A percentile compares a stretch with the other conserved stretches of the same genome.
Evolutionary conservation across 768 basidiomycete genomes (phyloP).

Genomic region (Tylopilus sp.): DNA sequence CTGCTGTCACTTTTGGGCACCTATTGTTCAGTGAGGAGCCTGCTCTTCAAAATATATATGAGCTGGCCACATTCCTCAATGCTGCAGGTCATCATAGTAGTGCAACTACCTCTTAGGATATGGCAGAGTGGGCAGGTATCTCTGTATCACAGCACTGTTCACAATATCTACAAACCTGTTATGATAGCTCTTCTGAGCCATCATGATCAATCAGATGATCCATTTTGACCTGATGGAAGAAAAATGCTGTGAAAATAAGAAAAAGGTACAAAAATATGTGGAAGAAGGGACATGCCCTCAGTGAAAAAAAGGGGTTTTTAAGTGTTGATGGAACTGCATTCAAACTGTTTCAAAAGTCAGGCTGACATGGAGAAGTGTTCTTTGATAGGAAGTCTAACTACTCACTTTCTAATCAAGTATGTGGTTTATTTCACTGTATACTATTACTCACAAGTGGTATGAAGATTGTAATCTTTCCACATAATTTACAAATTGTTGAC

Average conservation of each 20-base stretch:
- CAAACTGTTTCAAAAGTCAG: constrained; percentile 20
- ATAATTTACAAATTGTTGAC: not conserved
- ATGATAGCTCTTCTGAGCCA: not conserved
- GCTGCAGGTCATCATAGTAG: constrained; percentile 23
- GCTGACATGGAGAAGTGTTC: constrained; percentile 16
- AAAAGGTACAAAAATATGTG: not conserved
- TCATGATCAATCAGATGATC: not conserved
- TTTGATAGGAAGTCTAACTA: constrained; percentile 12
- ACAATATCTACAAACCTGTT: not conserved
- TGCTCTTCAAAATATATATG: too few relatives aligned
- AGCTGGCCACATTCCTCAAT: constrained; percentile 28
- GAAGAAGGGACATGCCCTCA: too few relatives aligned
- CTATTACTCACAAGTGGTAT: not conserved
- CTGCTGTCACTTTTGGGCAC: too few relatives aligned
- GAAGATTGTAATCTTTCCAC: not conserved
- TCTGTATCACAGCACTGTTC: constrained; percentile 16
- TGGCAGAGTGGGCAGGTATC: constrained; percentile 19
- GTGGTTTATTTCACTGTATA: too few relatives aligned
- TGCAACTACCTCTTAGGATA: constrained; percentile 13
- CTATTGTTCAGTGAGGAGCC: too few relatives aligned
- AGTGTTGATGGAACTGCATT: constrained; percentile 11
- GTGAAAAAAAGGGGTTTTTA: not conserved
- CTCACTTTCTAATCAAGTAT: constrained; percentile 12
- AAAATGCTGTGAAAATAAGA: not conserved
- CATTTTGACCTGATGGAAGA: not conserved